A percentile compares a stretch with the other conserved stretches of the same genome.
Conservation (phyloP, 192 early-diverging fungal species). For the Entomortierella parvispora region DNA sequence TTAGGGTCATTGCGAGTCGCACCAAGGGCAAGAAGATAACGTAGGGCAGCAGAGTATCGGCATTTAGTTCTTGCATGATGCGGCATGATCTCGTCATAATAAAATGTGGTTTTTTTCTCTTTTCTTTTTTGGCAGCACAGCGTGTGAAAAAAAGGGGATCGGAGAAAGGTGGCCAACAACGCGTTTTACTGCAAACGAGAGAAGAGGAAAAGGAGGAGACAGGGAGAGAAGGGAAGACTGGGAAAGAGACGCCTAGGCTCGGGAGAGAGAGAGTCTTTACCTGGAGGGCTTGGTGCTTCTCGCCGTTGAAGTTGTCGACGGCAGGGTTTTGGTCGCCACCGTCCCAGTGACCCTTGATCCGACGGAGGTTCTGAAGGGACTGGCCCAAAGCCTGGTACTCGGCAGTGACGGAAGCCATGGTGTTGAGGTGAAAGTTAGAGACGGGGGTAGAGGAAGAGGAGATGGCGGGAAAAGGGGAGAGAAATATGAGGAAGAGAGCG, state of each 20-base stretch:
- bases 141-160: too few relatives aligned
- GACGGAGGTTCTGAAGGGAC: slow-evolving; percentile 48
- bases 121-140: too few relatives aligned
- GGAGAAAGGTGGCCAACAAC: too few relatives aligned
- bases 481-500: neutral
- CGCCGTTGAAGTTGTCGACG: slow-evolving; percentile 53
- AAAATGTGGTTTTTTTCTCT: neutral
- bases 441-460: neutral
- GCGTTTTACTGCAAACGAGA: too few relatives aligned
- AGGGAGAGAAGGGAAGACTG: too few relatives aligned
- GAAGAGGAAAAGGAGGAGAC: too few relatives aligned
- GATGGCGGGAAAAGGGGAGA: neutral
- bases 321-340: slow-evolving; percentile 39
- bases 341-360: slow-evolving; percentile 47
- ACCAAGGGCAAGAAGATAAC: neutral
- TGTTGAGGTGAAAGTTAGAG: too few relatives aligned
- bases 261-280: too few relatives aligned
- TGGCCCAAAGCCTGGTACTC: slow-evolving; percentile 46
- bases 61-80: too few relatives aligned
- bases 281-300: slow-evolving; percentile 52
- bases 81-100: too few relatives aligned
- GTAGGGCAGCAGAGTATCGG: too few relatives aligned
- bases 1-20: neutral
- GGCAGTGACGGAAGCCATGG: slow-evolving; percentile 40
- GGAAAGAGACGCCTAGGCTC: too few relatives aligned